These are phyloP conservation scores for Histomonas meleagridis DNA, from an alignment of 208 protist species.

Conservation along the genomic window DNA sequence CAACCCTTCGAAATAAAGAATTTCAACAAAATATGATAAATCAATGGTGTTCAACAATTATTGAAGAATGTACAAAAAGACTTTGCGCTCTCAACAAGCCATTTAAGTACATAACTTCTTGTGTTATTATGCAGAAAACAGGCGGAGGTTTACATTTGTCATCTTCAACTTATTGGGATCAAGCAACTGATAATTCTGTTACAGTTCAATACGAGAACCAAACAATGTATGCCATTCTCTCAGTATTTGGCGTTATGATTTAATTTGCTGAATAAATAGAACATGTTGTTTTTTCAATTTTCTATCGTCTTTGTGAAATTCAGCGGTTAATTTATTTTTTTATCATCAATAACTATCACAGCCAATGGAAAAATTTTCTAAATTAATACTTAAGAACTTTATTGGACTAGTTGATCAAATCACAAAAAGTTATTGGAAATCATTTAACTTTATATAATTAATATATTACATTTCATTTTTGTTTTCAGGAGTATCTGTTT, in stretches of 20 bases:
- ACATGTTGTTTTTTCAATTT: too few species aligned
- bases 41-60: conserved; percentile 34
- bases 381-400: too few species aligned
- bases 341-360: too few species aligned
- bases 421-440: too few species aligned
- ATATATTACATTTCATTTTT: too few species aligned
- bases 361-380: too few species aligned
- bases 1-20: conserved; percentile 2
- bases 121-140: conserved; percentile 70
- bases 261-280: too few species aligned
- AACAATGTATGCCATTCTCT: conserved; percentile 21
- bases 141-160: conserved; percentile 68
- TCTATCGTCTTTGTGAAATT: too few species aligned
- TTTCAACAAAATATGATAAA: conserved; percentile 11
- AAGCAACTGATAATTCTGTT: conserved; percentile 59
- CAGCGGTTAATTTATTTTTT: too few species aligned
- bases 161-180: conserved; percentile 74
- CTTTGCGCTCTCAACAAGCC: conserved; percentile 59
- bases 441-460: too few species aligned
- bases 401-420: too few species aligned
- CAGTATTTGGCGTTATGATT: conserved; percentile 31
- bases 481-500: too few species aligned
- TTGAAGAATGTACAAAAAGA: conserved; percentile 17
- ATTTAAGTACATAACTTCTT: conserved; percentile 74
- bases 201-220: conserved; percentile 22